Percentiles rank a stretch among this genome's conserved stretches.
Evolutionary conservation across 2,329 filamentous ascomycete species (phyloP).

Genomic region (Penicillium sp.): DNA sequence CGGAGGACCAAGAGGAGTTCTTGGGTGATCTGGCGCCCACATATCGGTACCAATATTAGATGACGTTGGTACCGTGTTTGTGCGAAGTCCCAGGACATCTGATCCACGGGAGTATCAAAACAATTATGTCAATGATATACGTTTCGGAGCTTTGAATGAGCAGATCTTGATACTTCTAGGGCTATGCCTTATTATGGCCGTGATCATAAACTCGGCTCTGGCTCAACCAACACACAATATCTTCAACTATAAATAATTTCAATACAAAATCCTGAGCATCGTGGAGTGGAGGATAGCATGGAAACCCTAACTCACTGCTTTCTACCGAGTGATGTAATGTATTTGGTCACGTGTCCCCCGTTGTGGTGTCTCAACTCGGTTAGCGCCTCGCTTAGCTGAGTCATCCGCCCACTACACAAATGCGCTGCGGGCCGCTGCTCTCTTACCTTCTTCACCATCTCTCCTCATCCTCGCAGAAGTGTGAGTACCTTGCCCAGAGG

Average conservation of each 20-base stretch:
- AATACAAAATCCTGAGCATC: too few species aligned
- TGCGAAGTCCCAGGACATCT: too few species aligned
- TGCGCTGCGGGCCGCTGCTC: slow-evolving; percentile 28
- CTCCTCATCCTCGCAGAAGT: slow-evolving; percentile 42
- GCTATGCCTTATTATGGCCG: too few species aligned
- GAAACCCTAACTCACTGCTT: slow-evolving; percentile 21
- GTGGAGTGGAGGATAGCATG: not conserved
- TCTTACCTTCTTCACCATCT: slow-evolving; percentile 40
- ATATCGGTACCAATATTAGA: slow-evolving; percentile 38
- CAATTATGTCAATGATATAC: not conserved
- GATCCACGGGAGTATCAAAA: too few species aligned
- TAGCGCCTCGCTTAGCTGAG: slow-evolving; percentile 31
- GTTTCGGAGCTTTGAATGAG: too few species aligned
- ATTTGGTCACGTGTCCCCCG: slow-evolving; percentile 12
- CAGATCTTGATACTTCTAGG: too few species aligned
- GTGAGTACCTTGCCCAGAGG: slow-evolving; percentile 28
- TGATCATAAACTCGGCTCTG: too few species aligned
- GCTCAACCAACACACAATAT: too few species aligned
- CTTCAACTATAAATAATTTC: too few species aligned
- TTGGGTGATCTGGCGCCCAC: slow-evolving; percentile 40
- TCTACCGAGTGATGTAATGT: slow-evolving; percentile 16
- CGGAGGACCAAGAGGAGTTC: slow-evolving; percentile 31
- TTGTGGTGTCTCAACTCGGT: slow-evolving; percentile 7
- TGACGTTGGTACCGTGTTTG: slow-evolving; percentile 5
- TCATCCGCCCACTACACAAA: slow-evolving; percentile 41